phyloP scores from a whole-genome alignment of 2,329 filamentous ascomycete genomes.

The Sporothrix brasiliensis region DNA sequence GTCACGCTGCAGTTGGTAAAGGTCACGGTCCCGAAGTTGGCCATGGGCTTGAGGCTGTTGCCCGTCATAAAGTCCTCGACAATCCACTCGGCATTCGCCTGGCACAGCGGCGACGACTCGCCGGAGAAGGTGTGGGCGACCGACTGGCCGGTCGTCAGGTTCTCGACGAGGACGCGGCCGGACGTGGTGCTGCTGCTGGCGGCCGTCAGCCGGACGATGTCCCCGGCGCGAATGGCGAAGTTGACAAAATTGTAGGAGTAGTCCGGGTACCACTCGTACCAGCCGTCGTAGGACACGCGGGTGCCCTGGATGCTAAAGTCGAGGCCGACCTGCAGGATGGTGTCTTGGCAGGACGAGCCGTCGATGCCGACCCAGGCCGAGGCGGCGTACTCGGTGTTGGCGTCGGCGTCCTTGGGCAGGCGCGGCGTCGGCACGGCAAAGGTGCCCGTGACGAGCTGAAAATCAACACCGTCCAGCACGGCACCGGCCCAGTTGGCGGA shows the following conservation, averaged over 20 bases:
- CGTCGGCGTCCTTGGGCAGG: constrained; percentile 33
- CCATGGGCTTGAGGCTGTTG: constrained; percentile 39
- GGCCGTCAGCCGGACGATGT: constrained; percentile 40
- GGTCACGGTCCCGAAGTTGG: constrained; percentile 42
- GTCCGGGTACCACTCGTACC: constrained; percentile 44
- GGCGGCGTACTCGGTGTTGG: constrained; percentile 38
- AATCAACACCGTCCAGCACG: constrained; percentile 32
- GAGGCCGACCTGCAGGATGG: constrained; percentile 41
- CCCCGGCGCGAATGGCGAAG: constrained; percentile 40
- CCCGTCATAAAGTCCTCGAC: constrained; percentile 41
- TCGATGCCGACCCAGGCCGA: constrained; percentile 43
- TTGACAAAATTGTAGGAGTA: constrained; percentile 39
- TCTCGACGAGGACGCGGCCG: constrained; percentile 37
- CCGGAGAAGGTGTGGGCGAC: constrained; percentile 50
- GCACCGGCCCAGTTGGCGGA: constrained; percentile 48
- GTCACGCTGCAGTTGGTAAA: constrained; percentile 49
- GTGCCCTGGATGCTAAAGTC: constrained; percentile 35
- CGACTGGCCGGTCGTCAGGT: constrained; percentile 48
- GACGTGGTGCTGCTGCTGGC: constrained; percentile 45
- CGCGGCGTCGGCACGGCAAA: constrained; percentile 40
- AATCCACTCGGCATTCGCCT: constrained; percentile 42
- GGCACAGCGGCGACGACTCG: constrained; percentile 43
- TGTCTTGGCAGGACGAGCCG: constrained; percentile 39
- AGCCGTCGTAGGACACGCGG: constrained; percentile 36
- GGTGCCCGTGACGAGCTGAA: constrained; percentile 37